Conservation (phyloP, 2,329 filamentous ascomycete species). For the Aspergillus felis region DNA sequence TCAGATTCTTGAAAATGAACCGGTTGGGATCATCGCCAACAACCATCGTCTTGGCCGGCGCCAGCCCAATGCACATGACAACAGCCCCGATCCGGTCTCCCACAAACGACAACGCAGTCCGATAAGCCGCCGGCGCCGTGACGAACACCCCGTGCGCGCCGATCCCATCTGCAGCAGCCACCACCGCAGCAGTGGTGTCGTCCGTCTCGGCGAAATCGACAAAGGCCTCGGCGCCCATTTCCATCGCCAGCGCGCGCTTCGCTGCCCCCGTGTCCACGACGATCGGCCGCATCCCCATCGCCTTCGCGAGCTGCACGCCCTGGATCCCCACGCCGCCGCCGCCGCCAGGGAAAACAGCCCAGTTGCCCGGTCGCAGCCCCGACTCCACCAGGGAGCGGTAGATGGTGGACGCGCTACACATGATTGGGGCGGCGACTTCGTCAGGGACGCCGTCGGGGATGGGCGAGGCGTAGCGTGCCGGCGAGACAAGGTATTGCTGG, state of each 20-base stretch:
- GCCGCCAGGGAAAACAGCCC: conserved; percentile 41
- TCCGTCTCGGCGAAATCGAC: conserved; percentile 50
- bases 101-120: conserved; percentile 40
- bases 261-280: conserved; percentile 51
- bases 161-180: conserved; percentile 44
- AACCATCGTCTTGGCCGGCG: conserved; percentile 15
- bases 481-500: conserved; percentile 56
- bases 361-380: conserved; percentile 49
- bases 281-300: conserved; percentile 55
- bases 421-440: conserved; percentile 56
- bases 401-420: conserved; percentile 58
- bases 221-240: conserved; percentile 54
- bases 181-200: conserved; percentile 38
- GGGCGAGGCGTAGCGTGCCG: conserved; percentile 51
- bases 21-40: conserved; percentile 23
- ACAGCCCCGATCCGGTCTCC: conserved; percentile 44
- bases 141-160: conserved; percentile 47
- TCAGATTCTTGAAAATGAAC: conserved; percentile 24
- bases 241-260: conserved; percentile 44
- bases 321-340: conserved; percentile 57
- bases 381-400: conserved; percentile 54
- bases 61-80: conserved; percentile 51
- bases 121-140: conserved; percentile 38
- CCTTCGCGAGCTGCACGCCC: conserved; percentile 52
- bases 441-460: conserved; percentile 56